Evolutionary conservation across 208 protist species (phyloP).

Genomic region (Strigomonas galati): DNA sequence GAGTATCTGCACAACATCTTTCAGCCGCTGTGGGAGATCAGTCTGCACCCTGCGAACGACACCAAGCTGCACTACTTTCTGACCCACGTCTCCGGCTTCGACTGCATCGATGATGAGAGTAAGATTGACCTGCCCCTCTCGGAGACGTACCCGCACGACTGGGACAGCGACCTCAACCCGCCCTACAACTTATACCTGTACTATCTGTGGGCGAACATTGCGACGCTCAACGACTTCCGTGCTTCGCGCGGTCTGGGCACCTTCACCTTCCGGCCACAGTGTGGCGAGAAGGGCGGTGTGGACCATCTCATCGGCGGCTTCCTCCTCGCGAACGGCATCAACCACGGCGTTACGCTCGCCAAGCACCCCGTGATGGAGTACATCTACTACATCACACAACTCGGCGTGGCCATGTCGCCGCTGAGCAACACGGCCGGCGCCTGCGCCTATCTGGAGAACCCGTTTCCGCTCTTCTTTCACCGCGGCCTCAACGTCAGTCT

Average conservation of each 20-base stretch:
- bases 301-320: slow-evolving; percentile 94
- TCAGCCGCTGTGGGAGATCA: slow-evolving; percentile 97
- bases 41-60: slow-evolving; percentile 92
- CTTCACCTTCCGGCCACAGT: slow-evolving; percentile 96
- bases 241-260: slow-evolving; percentile 73
- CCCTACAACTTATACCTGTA: slow-evolving; percentile 98
- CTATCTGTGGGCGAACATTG: slow-evolving; percentile 98
- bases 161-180: slow-evolving; percentile 93
- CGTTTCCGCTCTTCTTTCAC: slow-evolving; percentile 95
- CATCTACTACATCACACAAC: slow-evolving; percentile 97
- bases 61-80: slow-evolving; percentile 96
- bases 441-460: slow-evolving; percentile 94
- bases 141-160: slow-evolving; percentile 86
- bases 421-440: slow-evolving; percentile 98
- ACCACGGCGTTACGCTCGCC: slow-evolving; percentile 95
- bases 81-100: slow-evolving; percentile 95
- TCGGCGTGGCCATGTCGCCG: slow-evolving; percentile 97
- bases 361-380: slow-evolving; percentile 96
- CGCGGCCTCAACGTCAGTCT: slow-evolving; percentile 97
- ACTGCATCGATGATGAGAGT: slow-evolving; percentile 95
- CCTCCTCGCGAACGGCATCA: slow-evolving; percentile 94
- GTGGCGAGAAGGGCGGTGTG: slow-evolving; percentile 91
- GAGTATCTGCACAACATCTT: slow-evolving; percentile 97
- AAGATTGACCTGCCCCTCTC: slow-evolving; percentile 90
- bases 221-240: slow-evolving; percentile 95